Conservation (phyloP, 2,329 filamentous ascomycete species). For the Pestalotiopsis sp. region DNA sequence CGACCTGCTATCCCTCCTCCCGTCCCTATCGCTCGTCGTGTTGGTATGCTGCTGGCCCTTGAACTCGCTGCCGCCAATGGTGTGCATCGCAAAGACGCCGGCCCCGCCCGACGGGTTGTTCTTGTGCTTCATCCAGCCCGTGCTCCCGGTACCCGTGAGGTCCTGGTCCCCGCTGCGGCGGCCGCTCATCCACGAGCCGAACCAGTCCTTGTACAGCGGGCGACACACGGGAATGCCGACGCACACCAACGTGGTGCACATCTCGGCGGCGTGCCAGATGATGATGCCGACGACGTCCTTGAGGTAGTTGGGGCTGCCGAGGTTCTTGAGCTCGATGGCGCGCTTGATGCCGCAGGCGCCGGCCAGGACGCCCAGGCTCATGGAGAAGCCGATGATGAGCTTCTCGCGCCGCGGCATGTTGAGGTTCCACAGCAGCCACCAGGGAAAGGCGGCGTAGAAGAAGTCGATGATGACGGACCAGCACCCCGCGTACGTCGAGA, state of each 20-base stretch:
- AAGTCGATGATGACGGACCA: conserved; percentile 9
- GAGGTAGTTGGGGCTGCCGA: conserved; percentile 8
- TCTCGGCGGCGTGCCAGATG: conserved; percentile 11
- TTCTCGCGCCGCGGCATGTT: conserved; percentile 3
- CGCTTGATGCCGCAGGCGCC: conserved; percentile 14
- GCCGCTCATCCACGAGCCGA: background rate
- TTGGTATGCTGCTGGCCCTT: background rate
- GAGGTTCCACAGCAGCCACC: conserved; percentile 8
- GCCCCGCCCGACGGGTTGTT: background rate
- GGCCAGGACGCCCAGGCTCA: conserved; percentile 7
- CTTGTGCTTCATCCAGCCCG: background rate
- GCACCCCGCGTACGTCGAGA: background rate
- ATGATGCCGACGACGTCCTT: conserved; percentile 4
- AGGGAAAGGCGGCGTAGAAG: conserved; percentile 13
- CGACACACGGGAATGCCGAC: conserved; percentile 7
- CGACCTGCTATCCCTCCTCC: background rate
- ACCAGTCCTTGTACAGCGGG: conserved; percentile 1
- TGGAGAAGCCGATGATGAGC: conserved; percentile 8
- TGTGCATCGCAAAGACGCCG: conserved; percentile 6
- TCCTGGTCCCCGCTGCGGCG: background rate
- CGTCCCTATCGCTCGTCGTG: background rate
- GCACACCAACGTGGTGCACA: conserved; percentile 8
- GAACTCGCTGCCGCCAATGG: background rate
- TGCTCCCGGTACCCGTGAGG: background rate
- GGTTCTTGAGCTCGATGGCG: conserved; percentile 6